Evolutionary conservation across 1,284 basidiomycete genomes (phyloP).

Genomic region (Puccinia hordei): DNA sequence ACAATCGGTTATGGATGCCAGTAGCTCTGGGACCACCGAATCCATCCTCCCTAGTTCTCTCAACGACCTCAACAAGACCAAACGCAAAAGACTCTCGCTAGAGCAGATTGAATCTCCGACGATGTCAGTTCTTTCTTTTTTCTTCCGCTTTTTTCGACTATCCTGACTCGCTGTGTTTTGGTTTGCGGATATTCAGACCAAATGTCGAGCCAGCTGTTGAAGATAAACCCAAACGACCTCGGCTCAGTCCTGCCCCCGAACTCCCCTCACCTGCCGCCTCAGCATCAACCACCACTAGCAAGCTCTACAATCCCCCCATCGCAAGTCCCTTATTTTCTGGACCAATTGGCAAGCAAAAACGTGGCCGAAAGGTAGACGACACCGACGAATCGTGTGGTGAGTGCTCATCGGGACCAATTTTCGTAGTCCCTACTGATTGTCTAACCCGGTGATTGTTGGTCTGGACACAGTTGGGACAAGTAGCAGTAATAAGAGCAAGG

Average conservation of each 20-base stretch:
- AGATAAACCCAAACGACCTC: conserved; percentile 35
- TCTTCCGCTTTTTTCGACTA: background rate
- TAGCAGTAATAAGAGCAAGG: background rate
- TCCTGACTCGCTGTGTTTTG: background rate
- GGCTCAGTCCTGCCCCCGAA: conserved; percentile 19
- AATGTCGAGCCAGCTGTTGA: background rate
- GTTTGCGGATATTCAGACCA: background rate
- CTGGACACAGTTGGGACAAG: background rate
- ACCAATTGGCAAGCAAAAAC: background rate
- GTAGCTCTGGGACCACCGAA: conserved; percentile 1
- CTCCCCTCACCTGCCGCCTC: conserved; percentile 18
- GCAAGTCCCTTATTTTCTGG: background rate
- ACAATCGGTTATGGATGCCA: background rate
- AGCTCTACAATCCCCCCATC: background rate
- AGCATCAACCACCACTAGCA: conserved; percentile 1
- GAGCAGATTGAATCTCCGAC: conserved; percentile 9
- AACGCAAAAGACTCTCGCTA: conserved; percentile 21
- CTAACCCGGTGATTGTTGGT: background rate
- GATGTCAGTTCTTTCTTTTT: background rate
- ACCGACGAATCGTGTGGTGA: conserved; percentile 25
- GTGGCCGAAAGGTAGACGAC: conserved; percentile 26
- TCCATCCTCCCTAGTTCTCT: conserved; percentile 1
- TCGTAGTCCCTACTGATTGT: background rate
- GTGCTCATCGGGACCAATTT: background rate
- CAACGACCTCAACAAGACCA: background rate